These are phyloP conservation scores for Fusarium sp. DNA, from an alignment of 2,329 filamentous ascomycete species.

Conservation along the genomic window DNA sequence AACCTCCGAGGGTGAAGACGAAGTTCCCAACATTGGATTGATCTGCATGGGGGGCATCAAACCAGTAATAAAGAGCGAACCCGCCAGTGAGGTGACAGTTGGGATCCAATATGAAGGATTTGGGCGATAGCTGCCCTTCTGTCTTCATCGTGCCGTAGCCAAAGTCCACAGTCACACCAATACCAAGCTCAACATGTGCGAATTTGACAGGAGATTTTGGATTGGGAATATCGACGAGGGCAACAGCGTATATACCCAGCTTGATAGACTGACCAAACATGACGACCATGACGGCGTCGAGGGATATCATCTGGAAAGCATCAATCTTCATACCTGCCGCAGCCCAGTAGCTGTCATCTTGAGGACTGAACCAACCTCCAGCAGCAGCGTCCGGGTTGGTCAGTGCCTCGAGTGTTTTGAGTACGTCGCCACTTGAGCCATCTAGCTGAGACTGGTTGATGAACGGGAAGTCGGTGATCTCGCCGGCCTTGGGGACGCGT, in stretches of 20 bases:
- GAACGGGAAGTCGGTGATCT: neutral
- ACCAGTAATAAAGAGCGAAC: slow-evolving; percentile 48
- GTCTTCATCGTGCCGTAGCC: slow-evolving; percentile 46
- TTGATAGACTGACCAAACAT: slow-evolving; percentile 1
- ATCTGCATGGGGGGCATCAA: neutral
- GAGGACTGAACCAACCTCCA: slow-evolving; percentile 1
- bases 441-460: neutral
- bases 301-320: slow-evolving; percentile 12
- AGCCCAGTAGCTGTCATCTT: slow-evolving; percentile 7
- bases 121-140: slow-evolving; percentile 53
- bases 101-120: slow-evolving; percentile 51
- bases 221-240: neutral
- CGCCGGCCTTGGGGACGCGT: neutral
- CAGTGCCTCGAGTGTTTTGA: neutral
- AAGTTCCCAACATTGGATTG: slow-evolving; percentile 48
- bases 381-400: neutral
- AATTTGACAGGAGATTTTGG: slow-evolving; percentile 1
- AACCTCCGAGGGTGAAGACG: slow-evolving; percentile 57
- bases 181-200: slow-evolving; percentile 47
- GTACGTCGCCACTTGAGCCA: neutral
- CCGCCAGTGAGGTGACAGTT: slow-evolving; percentile 55
- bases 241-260: slow-evolving; percentile 4
- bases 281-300: neutral
- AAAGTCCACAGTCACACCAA: slow-evolving; percentile 49
- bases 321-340: slow-evolving; percentile 1